Conservation (phyloP, 2,329 filamentous ascomycete species). For the Lecanoromycetidae sp. region DNA sequence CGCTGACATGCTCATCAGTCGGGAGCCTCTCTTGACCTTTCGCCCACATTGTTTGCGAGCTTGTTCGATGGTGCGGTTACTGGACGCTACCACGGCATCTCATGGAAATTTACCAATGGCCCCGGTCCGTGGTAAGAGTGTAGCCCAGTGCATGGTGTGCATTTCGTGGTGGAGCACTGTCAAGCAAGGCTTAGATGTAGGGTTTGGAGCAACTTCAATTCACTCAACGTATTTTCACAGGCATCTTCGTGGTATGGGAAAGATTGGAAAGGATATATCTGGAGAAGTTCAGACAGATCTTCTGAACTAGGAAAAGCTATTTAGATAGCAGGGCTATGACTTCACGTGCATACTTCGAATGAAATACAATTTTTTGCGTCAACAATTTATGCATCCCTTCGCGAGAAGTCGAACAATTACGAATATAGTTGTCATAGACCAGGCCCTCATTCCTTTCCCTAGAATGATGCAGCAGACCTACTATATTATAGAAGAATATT, state of each 20-base stretch:
- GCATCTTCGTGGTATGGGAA: neutral
- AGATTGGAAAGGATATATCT: neutral
- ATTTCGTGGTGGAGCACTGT: neutral
- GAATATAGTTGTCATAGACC: no score
- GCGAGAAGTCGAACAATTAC: no score
- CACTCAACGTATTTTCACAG: neutral
- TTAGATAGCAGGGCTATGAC: no score
- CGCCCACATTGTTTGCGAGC: constrained; percentile 6
- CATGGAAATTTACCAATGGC: constrained; percentile 19
- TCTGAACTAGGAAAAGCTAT: no score
- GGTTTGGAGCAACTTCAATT: neutral
- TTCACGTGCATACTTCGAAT: no score
- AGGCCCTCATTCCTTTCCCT: no score
- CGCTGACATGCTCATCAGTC: neutral
- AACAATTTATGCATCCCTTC: no score
- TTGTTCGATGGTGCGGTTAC: constrained; percentile 14
- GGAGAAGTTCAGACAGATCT: no score
- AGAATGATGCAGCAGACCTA: no score
- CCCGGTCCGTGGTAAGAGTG: neutral
- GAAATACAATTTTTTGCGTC: no score
- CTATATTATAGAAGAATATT: no score
- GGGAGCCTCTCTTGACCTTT: constrained; percentile 12
- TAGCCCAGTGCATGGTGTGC: neutral
- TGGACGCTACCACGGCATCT: constrained; percentile 25
- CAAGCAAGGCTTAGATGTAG: neutral